These are phyloP conservation scores for Eutypella sp. DNA, from an alignment of 2,329 filamentous ascomycete species.

Conservation along the genomic window DNA sequence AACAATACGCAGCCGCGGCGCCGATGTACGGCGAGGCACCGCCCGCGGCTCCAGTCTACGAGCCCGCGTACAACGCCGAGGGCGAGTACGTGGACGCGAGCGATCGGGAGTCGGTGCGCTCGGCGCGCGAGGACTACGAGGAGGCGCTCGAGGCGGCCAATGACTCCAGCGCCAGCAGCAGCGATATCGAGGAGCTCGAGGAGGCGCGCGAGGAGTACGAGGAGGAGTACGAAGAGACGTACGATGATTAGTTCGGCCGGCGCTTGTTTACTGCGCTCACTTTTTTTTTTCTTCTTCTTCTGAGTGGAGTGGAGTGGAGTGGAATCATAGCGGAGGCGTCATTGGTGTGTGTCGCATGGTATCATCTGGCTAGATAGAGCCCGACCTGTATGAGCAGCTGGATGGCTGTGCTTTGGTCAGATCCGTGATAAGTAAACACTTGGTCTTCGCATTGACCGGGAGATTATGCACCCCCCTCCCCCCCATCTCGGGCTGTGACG, in stretches of 20 bases:
- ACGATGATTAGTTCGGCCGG: conserved; percentile 30
- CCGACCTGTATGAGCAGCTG: too few relatives aligned
- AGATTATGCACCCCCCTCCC: too few relatives aligned
- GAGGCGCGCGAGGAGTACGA: conserved; percentile 47
- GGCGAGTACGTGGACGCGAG: conserved; percentile 37
- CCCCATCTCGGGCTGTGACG: too few relatives aligned
- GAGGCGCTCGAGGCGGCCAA: conserved; percentile 34
- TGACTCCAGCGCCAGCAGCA: conserved; percentile 44
- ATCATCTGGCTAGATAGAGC: too few relatives aligned
- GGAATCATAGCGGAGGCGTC: too few relatives aligned
- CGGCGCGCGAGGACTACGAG: conserved; percentile 35
- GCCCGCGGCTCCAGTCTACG: conserved; percentile 29
- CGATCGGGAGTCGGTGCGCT: conserved; percentile 32
- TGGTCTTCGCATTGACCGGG: too few relatives aligned
- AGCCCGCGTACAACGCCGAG: conserved; percentile 35
- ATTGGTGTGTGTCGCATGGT: too few relatives aligned
- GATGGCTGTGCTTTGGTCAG: too few relatives aligned
- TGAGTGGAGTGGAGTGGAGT: too few relatives aligned
- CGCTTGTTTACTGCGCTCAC: too few relatives aligned
- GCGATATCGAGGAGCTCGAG: conserved; percentile 46
- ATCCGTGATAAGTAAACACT: too few relatives aligned
- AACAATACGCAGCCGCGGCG: conserved; percentile 5
- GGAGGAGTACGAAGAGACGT: conserved; percentile 40
- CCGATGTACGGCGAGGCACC: conserved; percentile 13
- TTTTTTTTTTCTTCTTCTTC: too few relatives aligned